Evolutionary conservation across 2,329 filamentous ascomycete species (phyloP), one percentile per base, ranked within the genome.

Genomic region (Pseudogymnoascus sp.): DNA sequence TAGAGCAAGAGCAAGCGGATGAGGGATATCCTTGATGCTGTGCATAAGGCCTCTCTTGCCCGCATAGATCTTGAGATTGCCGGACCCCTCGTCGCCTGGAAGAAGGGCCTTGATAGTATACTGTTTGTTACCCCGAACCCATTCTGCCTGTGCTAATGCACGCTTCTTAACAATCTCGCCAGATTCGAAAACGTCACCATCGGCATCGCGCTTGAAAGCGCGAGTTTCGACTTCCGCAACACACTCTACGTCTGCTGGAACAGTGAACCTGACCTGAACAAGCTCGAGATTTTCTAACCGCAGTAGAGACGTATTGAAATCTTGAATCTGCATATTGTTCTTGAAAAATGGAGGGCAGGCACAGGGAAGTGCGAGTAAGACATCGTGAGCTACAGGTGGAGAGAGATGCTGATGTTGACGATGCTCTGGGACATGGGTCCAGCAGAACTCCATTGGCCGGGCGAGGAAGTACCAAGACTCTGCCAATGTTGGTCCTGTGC

Each of bases 1-100:
- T n/a, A 99, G 78, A 3, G 92, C 87, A 67, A 98, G 88, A 0
- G 93, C 93, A 62, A 99, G 79, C 2, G 93, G 88, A 72, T 99
- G 93, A 6, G 95, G 93, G 62, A 97, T 97, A 73, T 97, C 91
- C 75, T 95, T 95, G 79, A 95, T 93, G 67, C 90, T 96, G 77
- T 98, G 95, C 93, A 98, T 98, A 62, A 99, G 81, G 0, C 96
- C 96, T 66, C 93, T 87, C 75, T 93, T 95, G 65, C 96, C 95
- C 11, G 93, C 93, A 75, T 97, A 99, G 37, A 99, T 81, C 75
- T 96, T 97, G 64, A 99, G 79, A 11, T 89, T 84, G 43, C 91
- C 95, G 43, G 90, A 88, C 11, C 93, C 93, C 76, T 97, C 93
- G 69, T 98, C 93, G 26, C 91, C 90, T 1, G 96, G 93, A 0